phyloP scores from a whole-genome alignment of 176 grass and related monocot species.

The Microstegium vimineum region DNA sequence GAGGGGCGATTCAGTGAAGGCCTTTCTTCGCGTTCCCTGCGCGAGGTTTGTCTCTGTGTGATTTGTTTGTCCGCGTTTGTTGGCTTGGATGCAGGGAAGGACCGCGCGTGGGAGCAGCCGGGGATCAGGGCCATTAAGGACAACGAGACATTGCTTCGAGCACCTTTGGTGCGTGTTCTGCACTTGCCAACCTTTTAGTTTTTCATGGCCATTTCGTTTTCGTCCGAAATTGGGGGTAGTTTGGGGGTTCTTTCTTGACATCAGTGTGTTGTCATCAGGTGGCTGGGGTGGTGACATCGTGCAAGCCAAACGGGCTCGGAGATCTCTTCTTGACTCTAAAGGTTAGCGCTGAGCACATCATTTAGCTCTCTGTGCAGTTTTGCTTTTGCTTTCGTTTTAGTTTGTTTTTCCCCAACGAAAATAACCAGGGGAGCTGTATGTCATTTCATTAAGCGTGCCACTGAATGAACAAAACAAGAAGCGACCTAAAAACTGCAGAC shows the following conservation, averaged over 20 bases:
- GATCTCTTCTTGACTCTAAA: constrained; percentile 64
- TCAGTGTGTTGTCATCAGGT: constrained; percentile 38
- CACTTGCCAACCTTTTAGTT: neutral
- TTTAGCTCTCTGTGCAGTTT: neutral
- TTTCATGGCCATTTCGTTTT: neutral
- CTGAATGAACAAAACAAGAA: neutral
- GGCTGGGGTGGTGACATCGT: constrained; percentile 50
- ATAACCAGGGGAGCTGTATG: neutral
- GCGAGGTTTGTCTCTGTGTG: neutral
- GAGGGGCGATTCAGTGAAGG: neutral
- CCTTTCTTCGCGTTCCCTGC: no score
- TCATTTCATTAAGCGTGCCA: neutral
- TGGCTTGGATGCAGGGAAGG: neutral
- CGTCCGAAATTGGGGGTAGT: neutral
- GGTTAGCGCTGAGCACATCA: constrained; percentile 24
- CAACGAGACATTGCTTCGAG: constrained; percentile 24
- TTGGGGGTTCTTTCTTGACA: neutral
- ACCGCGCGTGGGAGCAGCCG: neutral
- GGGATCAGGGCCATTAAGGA: constrained; percentile 27
- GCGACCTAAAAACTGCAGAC: neutral
- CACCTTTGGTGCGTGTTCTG: constrained; percentile 37
- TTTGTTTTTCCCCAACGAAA: neutral
- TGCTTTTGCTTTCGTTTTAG: neutral
- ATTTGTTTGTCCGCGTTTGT: neutral
- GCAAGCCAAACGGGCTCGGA: constrained; percentile 60